Conservation (phyloP, 2,329 filamentous ascomycete species). For the Pyricularia grisea region DNA sequence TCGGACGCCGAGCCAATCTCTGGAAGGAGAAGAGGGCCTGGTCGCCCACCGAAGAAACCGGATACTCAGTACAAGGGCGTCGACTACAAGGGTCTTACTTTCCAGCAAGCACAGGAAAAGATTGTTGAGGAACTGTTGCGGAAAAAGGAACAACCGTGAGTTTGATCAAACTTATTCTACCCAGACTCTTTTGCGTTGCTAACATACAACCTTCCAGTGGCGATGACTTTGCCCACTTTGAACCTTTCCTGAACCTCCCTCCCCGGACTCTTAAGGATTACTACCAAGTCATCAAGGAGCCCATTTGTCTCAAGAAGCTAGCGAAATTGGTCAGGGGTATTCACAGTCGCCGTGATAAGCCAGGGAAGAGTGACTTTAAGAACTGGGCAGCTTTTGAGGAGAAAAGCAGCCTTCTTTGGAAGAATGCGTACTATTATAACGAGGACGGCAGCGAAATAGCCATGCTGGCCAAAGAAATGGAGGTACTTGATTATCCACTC, state of each 20-base stretch:
- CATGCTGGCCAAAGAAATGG: constrained; percentile 64
- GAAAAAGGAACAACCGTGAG: constrained; percentile 54
- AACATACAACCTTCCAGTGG: constrained; percentile 17
- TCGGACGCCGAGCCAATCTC: constrained; percentile 8
- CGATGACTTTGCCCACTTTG: constrained; percentile 56
- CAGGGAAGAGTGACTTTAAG: constrained; percentile 61
- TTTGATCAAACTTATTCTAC: constrained; percentile 6
- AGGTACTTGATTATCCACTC: constrained; percentile 40
- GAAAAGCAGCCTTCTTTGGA: constrained; percentile 73
- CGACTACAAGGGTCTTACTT: constrained; percentile 62
- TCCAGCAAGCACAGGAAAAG: constrained; percentile 82
- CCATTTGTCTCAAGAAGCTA: constrained; percentile 67
- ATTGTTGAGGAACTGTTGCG: constrained; percentile 68
- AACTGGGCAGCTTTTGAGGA: constrained; percentile 77
- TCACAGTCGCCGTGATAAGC: constrained; percentile 56
- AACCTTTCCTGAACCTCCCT: constrained; percentile 71
- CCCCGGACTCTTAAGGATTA: constrained; percentile 72
- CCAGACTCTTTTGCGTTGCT: neutral
- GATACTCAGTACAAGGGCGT: constrained; percentile 45
- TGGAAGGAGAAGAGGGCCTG: constrained; percentile 15
- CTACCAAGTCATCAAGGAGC: constrained; percentile 73
- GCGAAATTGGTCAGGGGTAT: constrained; percentile 69
- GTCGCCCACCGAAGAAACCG: constrained; percentile 26
- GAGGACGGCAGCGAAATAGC: constrained; percentile 85
- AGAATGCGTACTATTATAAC: constrained; percentile 82